phyloP scores from a whole-genome alignment of 179 eudicot genomes.

The Spergularia azorica region DNA sequence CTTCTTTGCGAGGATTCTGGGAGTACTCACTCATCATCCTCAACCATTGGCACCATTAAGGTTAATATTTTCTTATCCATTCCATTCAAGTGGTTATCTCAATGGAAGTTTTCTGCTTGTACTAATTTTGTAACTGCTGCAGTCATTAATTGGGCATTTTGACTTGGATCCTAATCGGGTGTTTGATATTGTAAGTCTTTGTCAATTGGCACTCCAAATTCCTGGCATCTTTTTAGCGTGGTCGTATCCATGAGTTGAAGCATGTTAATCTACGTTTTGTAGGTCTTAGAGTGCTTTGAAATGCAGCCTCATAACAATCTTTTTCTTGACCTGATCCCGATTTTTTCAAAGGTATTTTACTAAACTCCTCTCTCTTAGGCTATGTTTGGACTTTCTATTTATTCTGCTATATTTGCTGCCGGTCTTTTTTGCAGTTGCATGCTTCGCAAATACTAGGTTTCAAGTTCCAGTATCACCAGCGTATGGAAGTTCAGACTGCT shows the following conservation, averaged over 20 bases:
- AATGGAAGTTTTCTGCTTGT: conserved; percentile 3
- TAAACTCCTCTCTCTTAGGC: background rate
- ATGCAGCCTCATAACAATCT: conserved; percentile 75
- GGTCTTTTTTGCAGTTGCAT: conserved; percentile 74
- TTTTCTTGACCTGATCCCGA: conserved; percentile 90
- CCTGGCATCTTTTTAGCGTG: background rate
- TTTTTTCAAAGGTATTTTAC: conserved; percentile 84
- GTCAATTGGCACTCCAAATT: conserved; percentile 1
- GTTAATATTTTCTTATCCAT: conserved; percentile 36
- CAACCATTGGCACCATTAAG: conserved; percentile 92
- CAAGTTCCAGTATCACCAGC: conserved; percentile 96
- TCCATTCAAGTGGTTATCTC: background rate
- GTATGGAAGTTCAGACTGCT: conserved; percentile 68
- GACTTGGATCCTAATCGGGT: conserved; percentile 99
- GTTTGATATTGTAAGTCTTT: conserved; percentile 87
- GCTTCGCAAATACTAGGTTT: conserved; percentile 97
- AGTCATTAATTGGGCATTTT: conserved; percentile 98
- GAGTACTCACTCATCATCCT: conserved; percentile 60
- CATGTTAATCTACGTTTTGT: conserved; percentile 1
- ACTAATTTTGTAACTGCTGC: conserved; percentile 35
- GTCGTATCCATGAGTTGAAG: background rate
- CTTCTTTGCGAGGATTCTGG: conserved; percentile 91
- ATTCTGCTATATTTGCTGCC: conserved; percentile 20
- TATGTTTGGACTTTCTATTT: conserved; percentile 3
- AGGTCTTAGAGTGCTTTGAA: conserved; percentile 98